Base-by-base conservation (phyloP, 768 basidiomycete genomes). In the Exidia glandulosa region DNA sequence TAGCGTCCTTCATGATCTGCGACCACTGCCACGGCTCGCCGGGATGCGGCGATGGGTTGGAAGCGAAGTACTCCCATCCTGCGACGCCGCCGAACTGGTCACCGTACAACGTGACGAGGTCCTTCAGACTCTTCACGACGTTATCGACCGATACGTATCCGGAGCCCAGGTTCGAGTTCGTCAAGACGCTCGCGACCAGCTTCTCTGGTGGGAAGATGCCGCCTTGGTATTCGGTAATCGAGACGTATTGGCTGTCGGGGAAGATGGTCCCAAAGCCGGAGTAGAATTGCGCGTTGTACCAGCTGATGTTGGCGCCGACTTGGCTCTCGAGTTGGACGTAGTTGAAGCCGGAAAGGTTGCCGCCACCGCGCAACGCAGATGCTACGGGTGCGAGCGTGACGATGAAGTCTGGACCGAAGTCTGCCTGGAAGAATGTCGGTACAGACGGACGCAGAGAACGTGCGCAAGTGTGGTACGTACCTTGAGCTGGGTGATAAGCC, bases 241-340 rank as follows among this genome's bases (percentile, higher is more conserved):
- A 25, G 27, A 54, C 30, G 50, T 54, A 54, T 31, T 54, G 50
- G 50, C 30, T 31, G 50, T 54, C 50, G 25, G 50, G 50, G 12
- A 54, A 54, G 50, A 54, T 29, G 25, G 25, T 14, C 1, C 50
- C 50, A 6, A 54, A 54, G 25, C 50, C 50, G 27, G 27, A 29
- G 50, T 54, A 54, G 50, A 54, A 54, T 29, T 54, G 50, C 25
- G 50, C 50, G 50, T 54, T 54, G 50, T 54, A 54, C 50, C 50
- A 54, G 50, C 50, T 54, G 50, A 54, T 54, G 50, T 54, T 54
- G 23, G 50, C 25, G 27, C 50, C 50, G 50, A 54, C 50, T 19
- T 9, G 14, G 6, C 25, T 14, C 50, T 54, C 50, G 25, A 54
- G 50, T 27, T 23, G 25, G 10, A 54, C 50, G 30, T 54, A 54